These are phyloP conservation scores for Aciculosporium take DNA, from an alignment of 2,329 filamentous ascomycete genomes.

Conservation along the genomic window DNA sequence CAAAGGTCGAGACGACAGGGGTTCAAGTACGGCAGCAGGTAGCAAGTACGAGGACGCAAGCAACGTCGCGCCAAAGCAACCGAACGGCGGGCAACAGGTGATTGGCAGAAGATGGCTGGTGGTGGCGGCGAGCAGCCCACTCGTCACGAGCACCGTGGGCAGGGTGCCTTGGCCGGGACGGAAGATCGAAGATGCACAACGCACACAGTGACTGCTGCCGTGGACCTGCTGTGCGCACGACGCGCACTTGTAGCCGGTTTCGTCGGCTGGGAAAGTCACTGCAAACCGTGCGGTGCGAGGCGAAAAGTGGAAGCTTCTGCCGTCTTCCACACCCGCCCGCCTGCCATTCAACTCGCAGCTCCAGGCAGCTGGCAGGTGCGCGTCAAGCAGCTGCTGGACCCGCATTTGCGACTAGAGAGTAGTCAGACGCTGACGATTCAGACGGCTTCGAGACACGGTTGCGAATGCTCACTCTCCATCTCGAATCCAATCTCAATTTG, in stretches of 20 bases:
- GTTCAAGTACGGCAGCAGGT: conserved; percentile 3
- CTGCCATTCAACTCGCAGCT: no score
- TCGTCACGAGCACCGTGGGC: background rate
- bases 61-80: background rate
- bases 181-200: conserved; percentile 25
- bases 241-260: no score
- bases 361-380: no score
- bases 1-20: conserved; percentile 13
- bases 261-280: no score
- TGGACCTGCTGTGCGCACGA: no score
- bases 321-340: conserved; percentile 1
- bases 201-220: no score
- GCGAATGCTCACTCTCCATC: no score
- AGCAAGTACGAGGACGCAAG: no score
- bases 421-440: background rate
- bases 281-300: background rate
- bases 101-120: background rate
- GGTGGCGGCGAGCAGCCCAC: background rate
- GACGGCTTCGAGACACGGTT: background rate
- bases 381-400: no score
- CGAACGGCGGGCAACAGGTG: background rate
- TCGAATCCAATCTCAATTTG: background rate
- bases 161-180: conserved; percentile 16
- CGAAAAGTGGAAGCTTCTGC: conserved; percentile 8
- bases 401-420: background rate